phyloP scores from a whole-genome alignment of 257 asterid genomes.

The Penstemon eatonii region DNA sequence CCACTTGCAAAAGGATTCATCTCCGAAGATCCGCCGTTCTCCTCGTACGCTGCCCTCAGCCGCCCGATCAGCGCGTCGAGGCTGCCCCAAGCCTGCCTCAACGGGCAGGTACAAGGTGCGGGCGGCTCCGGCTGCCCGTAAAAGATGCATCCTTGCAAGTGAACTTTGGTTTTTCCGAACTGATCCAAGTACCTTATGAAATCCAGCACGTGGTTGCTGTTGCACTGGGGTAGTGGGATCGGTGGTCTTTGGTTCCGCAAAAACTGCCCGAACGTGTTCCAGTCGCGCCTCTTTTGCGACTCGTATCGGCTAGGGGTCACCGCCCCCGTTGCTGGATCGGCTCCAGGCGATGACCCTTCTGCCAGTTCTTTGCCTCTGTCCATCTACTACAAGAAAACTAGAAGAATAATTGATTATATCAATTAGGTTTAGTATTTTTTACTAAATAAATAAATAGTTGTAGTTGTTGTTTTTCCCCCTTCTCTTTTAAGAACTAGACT shows the following conservation, averaged over 20 bases:
- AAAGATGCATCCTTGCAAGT: constrained; percentile 67
- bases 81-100: constrained; percentile 79
- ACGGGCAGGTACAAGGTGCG: constrained; percentile 72
- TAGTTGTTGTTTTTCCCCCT: too few species aligned
- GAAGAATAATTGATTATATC: constrained; percentile 4
- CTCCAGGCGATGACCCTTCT: constrained; percentile 51
- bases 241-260: constrained; percentile 50
- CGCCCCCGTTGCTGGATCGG: constrained; percentile 11
- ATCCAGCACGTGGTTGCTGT: constrained; percentile 50
- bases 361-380: constrained; percentile 34
- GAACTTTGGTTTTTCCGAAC: constrained; percentile 70
- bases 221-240: constrained; percentile 44
- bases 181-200: constrained; percentile 49
- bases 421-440: constrained; percentile 11
- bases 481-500: background rate
- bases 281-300: constrained; percentile 56
- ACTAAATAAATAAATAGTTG: too few species aligned
- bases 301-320: constrained; percentile 61
- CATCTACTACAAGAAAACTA: constrained; percentile 17
- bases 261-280: constrained; percentile 60
- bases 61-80: constrained; percentile 69
- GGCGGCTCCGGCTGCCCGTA: constrained; percentile 84
- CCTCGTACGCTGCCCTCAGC: constrained; percentile 81
- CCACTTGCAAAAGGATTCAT: constrained; percentile 73
- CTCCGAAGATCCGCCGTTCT: constrained; percentile 76